Percentiles rank a stretch among this genome's conserved stretches.
phyloP scores from a whole-genome alignment of 1,284 basidiomycete genomes.

The Mycena citricolor region DNA sequence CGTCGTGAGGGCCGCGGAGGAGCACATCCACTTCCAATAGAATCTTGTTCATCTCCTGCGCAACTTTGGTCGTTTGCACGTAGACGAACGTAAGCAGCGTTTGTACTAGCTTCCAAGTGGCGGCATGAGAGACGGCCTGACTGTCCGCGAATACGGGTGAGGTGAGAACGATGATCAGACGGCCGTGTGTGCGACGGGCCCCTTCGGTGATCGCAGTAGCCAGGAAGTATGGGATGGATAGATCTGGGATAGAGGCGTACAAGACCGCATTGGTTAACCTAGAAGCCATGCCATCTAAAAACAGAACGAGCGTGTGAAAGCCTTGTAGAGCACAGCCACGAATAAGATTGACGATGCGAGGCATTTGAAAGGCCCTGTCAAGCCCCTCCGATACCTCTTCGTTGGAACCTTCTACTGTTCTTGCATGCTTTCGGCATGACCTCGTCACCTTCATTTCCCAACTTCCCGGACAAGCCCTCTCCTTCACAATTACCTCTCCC shows the following conservation, averaged over 20 bases:
- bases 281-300: not conserved
- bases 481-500: constrained; percentile 33
- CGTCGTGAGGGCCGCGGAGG: constrained; percentile 48
- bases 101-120: constrained; percentile 61
- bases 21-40: constrained; percentile 72
- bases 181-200: constrained; percentile 41
- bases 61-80: constrained; percentile 68
- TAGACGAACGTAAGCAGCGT: constrained; percentile 70
- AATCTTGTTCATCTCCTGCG: constrained; percentile 63
- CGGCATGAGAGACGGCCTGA: constrained; percentile 47
- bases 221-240: constrained; percentile 54
- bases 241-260: constrained; percentile 49
- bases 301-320: too few relatives aligned
- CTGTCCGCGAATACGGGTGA: constrained; percentile 49
- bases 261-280: constrained; percentile 38
- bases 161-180: constrained; percentile 63
- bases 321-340: too few relatives aligned
- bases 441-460: constrained; percentile 20
- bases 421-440: constrained; percentile 12
- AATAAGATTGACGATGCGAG: too few relatives aligned
- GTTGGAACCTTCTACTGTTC: too few relatives aligned
- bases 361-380: too few relatives aligned
- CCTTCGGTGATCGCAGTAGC: constrained; percentile 51
- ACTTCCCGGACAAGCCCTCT: constrained; percentile 25
- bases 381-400: too few relatives aligned